Evolutionary conservation across 208 protist species (phyloP), one percentile per base, ranked within the genome.

Genomic region (Trypanosoma cruzi): DNA sequence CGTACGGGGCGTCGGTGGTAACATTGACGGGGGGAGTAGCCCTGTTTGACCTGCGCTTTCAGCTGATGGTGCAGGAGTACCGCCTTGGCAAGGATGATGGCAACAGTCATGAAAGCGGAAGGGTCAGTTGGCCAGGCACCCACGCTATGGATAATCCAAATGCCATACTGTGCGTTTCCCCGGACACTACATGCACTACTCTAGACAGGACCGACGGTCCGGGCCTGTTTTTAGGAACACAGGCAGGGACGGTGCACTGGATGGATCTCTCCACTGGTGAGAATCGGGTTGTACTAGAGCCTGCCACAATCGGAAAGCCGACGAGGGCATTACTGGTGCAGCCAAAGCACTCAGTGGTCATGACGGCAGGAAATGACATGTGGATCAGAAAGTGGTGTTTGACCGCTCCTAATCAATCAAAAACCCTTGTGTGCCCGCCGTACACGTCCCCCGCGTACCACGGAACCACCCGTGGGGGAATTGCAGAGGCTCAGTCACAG

Each of bases 11-110:
- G 8, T 85, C 70, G 8, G 77, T 82, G 10, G 74, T 62, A 4
- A 89, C 85, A 20, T 69, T 67, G 62, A 70, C 48, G 16, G 89
- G 89, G 1, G 56, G 55, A 1, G 78, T 85, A 4, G 78, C 74
- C n/a, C 68, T 94, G 8, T 94, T 81, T 75, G 89, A 94, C 64
- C 59, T 91, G 18, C 89, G 89, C 26, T 90, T 87, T 64, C 66
- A 80, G 34, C 22, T 84, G 10, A 71, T 81, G 32, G 68, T 88
- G 49, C 70, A 74, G 34, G 28, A 76, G 5, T 79, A 83, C 57
- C 20, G 11, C 1, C 53, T 73, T 69, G 31, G 24, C 3, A 36
- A 20, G 2, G 48, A 6, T 28, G 18, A 3, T 60, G 60, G 42
- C 11, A 22, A 29, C 22, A 14, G 24, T 18, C 0, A 46, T 18